phyloP scores from a whole-genome alignment of 306 rosid genomes.

The Dryas octopetala region DNA sequence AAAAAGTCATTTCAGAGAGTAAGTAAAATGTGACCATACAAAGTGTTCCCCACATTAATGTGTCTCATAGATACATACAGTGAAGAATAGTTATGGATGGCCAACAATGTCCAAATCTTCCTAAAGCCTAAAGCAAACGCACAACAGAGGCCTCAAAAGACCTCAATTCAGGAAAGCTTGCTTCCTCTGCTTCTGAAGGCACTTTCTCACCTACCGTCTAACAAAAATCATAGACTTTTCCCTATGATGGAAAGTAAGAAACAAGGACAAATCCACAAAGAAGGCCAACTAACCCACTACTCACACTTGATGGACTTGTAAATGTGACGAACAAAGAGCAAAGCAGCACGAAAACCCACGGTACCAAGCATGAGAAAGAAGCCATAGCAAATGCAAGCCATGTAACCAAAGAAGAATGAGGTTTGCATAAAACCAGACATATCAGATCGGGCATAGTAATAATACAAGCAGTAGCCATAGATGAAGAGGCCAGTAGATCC shows the following conservation, averaged over 20 bases:
- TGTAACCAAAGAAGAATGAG: slow-evolving; percentile 95
- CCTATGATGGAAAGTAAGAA: slow-evolving; percentile 33
- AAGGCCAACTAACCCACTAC: slow-evolving; percentile 41
- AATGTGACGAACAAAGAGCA: slow-evolving; percentile 91
- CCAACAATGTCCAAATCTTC: slow-evolving; percentile 34
- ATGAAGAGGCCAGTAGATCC: slow-evolving; percentile 98
- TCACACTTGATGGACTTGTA: slow-evolving; percentile 99
- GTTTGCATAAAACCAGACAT: slow-evolving; percentile 99
- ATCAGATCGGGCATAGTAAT: slow-evolving; percentile 86
- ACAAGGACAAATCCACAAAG: slow-evolving; percentile 23
- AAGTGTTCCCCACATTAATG: slow-evolving; percentile 32
- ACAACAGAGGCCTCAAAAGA: slow-evolving; percentile 24
- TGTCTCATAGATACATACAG: slow-evolving; percentile 40
- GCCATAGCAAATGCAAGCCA: slow-evolving; percentile 99
- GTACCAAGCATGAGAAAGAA: slow-evolving; percentile 97
- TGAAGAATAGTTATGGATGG: slow-evolving; percentile 27
- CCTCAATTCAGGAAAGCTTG: slow-evolving; percentile 26
- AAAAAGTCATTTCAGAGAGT: slow-evolving; percentile 24
- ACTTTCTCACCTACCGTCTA: slow-evolving; percentile 50
- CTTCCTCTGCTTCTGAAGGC: slow-evolving; percentile 44
- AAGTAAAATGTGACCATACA: slow-evolving; percentile 34
- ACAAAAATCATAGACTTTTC: slow-evolving; percentile 37
- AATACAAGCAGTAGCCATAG: slow-evolving; percentile 93
- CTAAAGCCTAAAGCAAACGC: slow-evolving; percentile 38
- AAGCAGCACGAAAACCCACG: slow-evolving; percentile 86